Conservation (phyloP, 305 asterid genomes). For the Fraxinus sp. region DNA sequence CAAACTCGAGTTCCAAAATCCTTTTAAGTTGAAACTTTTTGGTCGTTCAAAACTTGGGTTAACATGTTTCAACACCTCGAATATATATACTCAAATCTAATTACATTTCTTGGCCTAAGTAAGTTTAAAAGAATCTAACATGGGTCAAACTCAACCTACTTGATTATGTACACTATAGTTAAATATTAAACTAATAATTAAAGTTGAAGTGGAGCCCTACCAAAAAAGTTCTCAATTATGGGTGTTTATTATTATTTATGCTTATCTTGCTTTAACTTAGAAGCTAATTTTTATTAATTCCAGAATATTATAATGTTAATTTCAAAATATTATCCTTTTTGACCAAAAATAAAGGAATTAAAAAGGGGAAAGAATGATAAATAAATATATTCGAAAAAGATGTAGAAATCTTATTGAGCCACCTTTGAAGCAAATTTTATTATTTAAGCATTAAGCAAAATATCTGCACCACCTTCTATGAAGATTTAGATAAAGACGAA, state of each 20-base stretch:
- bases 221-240: not conserved
- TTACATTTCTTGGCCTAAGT: not conserved
- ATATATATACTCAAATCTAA: not conserved
- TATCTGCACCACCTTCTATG: constrained; percentile 56
- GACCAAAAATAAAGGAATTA: constrained; percentile 21
- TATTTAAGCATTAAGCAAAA: constrained; percentile 32
- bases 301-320: not conserved
- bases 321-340: not conserved
- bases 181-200: not conserved
- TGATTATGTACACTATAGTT: not conserved
- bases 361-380: constrained; percentile 17
- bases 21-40: not conserved
- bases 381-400: constrained; percentile 11
- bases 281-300: not conserved
- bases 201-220: not conserved
- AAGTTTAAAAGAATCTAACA: not conserved
- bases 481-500: constrained; percentile 37
- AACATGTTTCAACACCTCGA: not conserved
- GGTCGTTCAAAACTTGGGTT: not conserved
- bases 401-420: constrained; percentile 28
- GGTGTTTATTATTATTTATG: not conserved
- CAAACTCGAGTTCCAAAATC: not conserved
- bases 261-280: constrained; percentile 1
- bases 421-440: constrained; percentile 38
- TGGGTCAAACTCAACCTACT: not conserved